Percentiles rank a stretch among this genome's conserved stretches.
Evolutionary conservation across 2,329 filamentous ascomycete species (phyloP).

Genomic region (Microdochium nivale): DNA sequence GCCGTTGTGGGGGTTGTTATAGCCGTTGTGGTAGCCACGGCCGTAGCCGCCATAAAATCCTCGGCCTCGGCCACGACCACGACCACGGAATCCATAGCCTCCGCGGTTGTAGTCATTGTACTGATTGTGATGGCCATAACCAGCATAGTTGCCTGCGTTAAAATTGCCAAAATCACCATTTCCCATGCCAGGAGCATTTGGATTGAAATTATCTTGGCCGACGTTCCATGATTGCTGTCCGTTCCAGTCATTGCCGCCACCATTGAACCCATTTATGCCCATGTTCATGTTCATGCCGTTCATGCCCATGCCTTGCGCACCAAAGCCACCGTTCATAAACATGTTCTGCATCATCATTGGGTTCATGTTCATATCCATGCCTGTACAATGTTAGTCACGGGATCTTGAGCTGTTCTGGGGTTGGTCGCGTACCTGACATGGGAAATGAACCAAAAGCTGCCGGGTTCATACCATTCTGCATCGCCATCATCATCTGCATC

Average conservation of each 20-base stretch:
- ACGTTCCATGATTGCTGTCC: constrained; percentile 75
- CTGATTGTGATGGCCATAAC: constrained; percentile 68
- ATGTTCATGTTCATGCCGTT: constrained; percentile 71
- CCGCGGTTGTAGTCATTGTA: constrained; percentile 70
- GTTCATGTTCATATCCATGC: constrained; percentile 85
- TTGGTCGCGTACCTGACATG: constrained; percentile 71
- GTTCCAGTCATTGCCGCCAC: constrained; percentile 71
- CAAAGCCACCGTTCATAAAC: constrained; percentile 72
- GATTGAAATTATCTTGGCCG: constrained; percentile 84
- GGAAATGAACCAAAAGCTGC: constrained; percentile 51
- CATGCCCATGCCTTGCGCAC: constrained; percentile 66
- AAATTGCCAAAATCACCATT: constrained; percentile 72
- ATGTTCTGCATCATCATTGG: constrained; percentile 66
- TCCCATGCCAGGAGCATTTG: constrained; percentile 75
- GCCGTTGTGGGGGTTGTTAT: constrained; percentile 18
- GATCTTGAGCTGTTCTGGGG: neutral
- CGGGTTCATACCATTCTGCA: constrained; percentile 59
- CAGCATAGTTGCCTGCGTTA: constrained; percentile 71
- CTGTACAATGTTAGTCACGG: constrained; percentile 26
- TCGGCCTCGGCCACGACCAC: constrained; percentile 56
- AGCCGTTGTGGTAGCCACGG: constrained; percentile 45
- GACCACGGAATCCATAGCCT: constrained; percentile 58
- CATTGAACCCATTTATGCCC: constrained; percentile 62
- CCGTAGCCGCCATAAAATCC: constrained; percentile 42
- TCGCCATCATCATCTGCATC: constrained; percentile 74